These are phyloP conservation scores for Cicer pinnatifidum DNA, from an alignment of 306 rosid species.

Conservation along the genomic window DNA sequence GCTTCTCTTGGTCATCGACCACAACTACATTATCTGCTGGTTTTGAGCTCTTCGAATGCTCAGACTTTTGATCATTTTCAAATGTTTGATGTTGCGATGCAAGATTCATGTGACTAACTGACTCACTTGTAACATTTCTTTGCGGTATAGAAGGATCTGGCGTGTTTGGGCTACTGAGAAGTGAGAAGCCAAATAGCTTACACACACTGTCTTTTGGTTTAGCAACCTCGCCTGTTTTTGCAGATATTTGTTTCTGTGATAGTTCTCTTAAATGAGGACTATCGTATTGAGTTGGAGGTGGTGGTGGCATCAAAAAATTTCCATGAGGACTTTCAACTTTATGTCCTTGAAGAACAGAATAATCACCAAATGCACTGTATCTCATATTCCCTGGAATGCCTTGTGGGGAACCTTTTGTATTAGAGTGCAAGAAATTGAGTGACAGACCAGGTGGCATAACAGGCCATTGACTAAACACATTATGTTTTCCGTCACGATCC, in stretches of 20 bases:
- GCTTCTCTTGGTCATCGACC: constrained; percentile 56
- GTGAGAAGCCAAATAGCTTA: constrained; percentile 90
- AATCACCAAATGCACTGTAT: constrained; percentile 61
- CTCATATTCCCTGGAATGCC: constrained; percentile 56
- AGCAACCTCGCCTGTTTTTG: constrained; percentile 50
- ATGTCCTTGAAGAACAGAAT: constrained; percentile 58
- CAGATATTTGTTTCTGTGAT: constrained; percentile 45
- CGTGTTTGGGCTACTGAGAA: constrained; percentile 50
- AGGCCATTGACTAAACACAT: constrained; percentile 61
- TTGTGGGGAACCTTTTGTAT: constrained; percentile 58
- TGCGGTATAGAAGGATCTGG: constrained; percentile 49
- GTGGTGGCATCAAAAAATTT: constrained; percentile 75
- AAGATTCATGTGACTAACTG: constrained; percentile 42
- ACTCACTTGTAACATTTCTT: constrained; percentile 48
- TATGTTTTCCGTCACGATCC: constrained; percentile 71
- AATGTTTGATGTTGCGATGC: constrained; percentile 30
- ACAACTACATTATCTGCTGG: constrained; percentile 48
- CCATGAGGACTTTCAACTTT: constrained; percentile 65
- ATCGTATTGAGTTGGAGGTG: constrained; percentile 57
- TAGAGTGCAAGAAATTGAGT: constrained; percentile 60
- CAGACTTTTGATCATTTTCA: constrained; percentile 63
- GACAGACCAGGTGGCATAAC: constrained; percentile 61
- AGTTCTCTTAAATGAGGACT: constrained; percentile 58
- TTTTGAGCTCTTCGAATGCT: constrained; percentile 55
- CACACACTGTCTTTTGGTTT: constrained; percentile 70